A percentile compares a stretch with the other conserved stretches of the same genome.
Evolutionary conservation across 768 basidiomycete species (phyloP).

Genomic region (Mycena capillaripes): DNA sequence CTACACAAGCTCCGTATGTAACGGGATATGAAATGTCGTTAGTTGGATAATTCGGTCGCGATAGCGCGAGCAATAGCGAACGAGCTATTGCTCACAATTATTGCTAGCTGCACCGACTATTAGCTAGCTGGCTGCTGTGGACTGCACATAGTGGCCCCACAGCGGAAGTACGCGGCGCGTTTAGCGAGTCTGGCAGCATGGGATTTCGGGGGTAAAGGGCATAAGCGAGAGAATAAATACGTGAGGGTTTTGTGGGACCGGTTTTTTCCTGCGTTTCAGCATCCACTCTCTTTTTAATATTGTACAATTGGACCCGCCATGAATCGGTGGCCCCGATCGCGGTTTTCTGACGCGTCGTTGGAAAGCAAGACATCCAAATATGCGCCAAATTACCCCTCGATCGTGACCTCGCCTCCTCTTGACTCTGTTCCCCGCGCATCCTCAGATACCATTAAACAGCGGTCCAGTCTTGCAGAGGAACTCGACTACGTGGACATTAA

Average conservation of each 20-base stretch:
- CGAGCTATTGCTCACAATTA: too few relatives aligned
- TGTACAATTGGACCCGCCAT: neutral
- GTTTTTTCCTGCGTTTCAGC: constrained; percentile 22
- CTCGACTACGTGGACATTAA: constrained; percentile 79
- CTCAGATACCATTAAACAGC: constrained; percentile 48
- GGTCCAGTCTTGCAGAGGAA: constrained; percentile 73
- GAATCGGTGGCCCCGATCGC: constrained; percentile 16
- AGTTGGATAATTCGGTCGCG: neutral
- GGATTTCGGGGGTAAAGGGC: neutral
- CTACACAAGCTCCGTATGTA: too few relatives aligned
- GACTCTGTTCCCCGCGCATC: constrained; percentile 41
- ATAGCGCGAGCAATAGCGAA: neutral
- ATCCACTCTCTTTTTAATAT: neutral
- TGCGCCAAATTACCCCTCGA: constrained; percentile 36
- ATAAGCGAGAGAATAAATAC: constrained; percentile 28
- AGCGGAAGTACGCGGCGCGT: too few relatives aligned
- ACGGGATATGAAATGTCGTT: neutral
- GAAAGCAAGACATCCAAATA: neutral
- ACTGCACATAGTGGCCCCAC: too few relatives aligned
- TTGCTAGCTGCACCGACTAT: too few relatives aligned
- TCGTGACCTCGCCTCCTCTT: constrained; percentile 19
- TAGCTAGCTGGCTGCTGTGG: too few relatives aligned
- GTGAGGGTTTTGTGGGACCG: neutral
- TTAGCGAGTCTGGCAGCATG: neutral
- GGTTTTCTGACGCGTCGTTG: constrained; percentile 20